Evolutionary conservation across 106 monocot species (phyloP).

Genomic region (Dioscorea alata): DNA sequence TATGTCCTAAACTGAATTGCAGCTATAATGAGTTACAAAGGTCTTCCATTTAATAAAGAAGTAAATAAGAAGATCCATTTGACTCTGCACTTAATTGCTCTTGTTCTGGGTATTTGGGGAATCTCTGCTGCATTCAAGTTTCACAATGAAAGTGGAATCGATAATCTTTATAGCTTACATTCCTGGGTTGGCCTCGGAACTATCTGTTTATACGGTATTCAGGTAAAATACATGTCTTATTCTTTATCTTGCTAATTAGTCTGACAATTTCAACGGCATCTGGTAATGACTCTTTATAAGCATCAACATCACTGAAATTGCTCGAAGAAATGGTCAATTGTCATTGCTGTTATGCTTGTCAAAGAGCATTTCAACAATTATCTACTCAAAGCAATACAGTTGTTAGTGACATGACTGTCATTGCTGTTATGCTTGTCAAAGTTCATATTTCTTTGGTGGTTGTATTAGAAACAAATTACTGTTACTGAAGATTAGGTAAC

Average conservation of each 20-base stretch:
- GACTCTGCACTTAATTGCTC: slow-evolving; percentile 61
- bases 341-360: background rate
- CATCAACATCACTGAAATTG: background rate
- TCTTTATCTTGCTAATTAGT: background rate
- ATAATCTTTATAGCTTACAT: slow-evolving; percentile 86
- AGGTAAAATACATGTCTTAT: slow-evolving; percentile 28
- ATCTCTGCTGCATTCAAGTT: slow-evolving; percentile 85
- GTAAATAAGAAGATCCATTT: slow-evolving; percentile 69
- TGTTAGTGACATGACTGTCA: too few species aligned
- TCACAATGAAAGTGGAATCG: slow-evolving; percentile 84
- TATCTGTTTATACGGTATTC: slow-evolving; percentile 70
- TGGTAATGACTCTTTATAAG: background rate
- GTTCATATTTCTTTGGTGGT: too few species aligned
- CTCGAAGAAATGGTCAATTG: background rate
- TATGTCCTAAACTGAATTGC: slow-evolving; percentile 15
- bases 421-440: too few species aligned
- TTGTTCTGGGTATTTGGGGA: slow-evolving; percentile 63
- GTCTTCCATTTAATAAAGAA: slow-evolving; percentile 63
- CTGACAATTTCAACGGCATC: background rate
- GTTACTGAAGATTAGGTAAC: too few species aligned
- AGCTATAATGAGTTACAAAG: slow-evolving; percentile 85
- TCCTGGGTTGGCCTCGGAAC: slow-evolving; percentile 93
- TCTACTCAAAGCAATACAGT: too few species aligned
- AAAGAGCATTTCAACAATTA: background rate
- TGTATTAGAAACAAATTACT: too few species aligned